Percentiles rank a stretch among this genome's conserved stretches.
Conservation (phyloP, 176 grass and related monocot species). For the Dactylis glomerata region DNA sequence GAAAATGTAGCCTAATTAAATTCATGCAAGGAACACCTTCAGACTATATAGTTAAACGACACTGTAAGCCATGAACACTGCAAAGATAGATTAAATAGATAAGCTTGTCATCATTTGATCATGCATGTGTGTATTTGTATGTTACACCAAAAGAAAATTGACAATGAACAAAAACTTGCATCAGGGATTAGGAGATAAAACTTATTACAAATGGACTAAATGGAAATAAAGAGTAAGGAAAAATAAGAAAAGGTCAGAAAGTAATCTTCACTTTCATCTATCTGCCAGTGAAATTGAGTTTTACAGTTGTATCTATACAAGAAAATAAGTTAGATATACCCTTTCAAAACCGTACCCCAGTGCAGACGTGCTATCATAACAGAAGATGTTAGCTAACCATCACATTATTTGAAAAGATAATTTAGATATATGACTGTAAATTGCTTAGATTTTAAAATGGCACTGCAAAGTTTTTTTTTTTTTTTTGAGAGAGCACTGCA, state of each 20-base stretch:
- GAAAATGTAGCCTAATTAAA: background rate
- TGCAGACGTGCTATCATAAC: background rate
- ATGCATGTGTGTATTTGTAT: background rate
- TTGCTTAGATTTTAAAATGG: background rate
- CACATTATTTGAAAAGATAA: background rate
- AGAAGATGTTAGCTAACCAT: background rate
- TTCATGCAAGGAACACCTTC: background rate
- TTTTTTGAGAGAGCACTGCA: background rate
- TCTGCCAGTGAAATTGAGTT: background rate
- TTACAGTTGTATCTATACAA: background rate
- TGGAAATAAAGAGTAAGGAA: background rate
- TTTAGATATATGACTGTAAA: background rate
- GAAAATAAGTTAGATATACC: background rate
- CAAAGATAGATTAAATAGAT: background rate
- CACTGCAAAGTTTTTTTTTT: background rate
- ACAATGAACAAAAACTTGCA: background rate
- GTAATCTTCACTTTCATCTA: background rate
- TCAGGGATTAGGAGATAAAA: background rate
- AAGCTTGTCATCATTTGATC: background rate
- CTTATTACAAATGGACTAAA: background rate
- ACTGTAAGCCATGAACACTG: background rate
- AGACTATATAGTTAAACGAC: background rate
- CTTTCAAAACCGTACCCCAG: background rate
- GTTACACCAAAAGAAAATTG: background rate
- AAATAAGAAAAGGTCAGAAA: constrained; percentile 9